These are phyloP conservation scores for Hypomontagnella monticulosa DNA, from an alignment of 495 filamentous ascomycete genomes.

Conservation along the genomic window DNA sequence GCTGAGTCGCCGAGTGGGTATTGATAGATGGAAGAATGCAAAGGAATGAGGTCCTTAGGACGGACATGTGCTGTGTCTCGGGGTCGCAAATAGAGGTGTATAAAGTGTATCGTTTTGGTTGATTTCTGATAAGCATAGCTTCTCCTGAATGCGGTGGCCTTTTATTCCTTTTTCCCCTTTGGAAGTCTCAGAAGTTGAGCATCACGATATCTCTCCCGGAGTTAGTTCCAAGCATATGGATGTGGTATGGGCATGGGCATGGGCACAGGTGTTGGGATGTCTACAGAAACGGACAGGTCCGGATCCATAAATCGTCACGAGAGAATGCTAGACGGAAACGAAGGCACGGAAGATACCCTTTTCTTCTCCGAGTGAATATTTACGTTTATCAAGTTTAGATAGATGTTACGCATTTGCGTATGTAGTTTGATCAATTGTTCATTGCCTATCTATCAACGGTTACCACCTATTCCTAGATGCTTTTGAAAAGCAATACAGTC, in stretches of 20 bases:
- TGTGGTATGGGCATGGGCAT: conserved; percentile 17
- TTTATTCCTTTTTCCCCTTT: not conserved
- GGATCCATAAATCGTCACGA: not conserved
- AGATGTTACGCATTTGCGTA: not conserved
- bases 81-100: not conserved
- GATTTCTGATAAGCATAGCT: no score
- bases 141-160: not conserved
- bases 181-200: no score
- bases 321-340: conserved; percentile 13
- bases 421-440: no score
- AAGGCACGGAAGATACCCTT: conserved; percentile 31
- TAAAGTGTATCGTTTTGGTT: not conserved
- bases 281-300: not conserved
- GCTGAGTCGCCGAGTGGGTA: not conserved
- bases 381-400: conserved; percentile 1
- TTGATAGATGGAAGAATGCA: no score
- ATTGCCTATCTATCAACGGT: no score
- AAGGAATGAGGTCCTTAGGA: no score
- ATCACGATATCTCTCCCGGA: not conserved
- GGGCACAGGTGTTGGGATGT: conserved; percentile 18
- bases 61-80: no score
- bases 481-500: no score
- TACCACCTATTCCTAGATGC: no score
- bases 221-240: conserved; percentile 17
- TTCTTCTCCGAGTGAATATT: conserved; percentile 6